These are phyloP conservation scores for Colletotrichum tabaci DNA, from an alignment of 2,329 filamentous ascomycete genomes.

Conservation along the genomic window DNA sequence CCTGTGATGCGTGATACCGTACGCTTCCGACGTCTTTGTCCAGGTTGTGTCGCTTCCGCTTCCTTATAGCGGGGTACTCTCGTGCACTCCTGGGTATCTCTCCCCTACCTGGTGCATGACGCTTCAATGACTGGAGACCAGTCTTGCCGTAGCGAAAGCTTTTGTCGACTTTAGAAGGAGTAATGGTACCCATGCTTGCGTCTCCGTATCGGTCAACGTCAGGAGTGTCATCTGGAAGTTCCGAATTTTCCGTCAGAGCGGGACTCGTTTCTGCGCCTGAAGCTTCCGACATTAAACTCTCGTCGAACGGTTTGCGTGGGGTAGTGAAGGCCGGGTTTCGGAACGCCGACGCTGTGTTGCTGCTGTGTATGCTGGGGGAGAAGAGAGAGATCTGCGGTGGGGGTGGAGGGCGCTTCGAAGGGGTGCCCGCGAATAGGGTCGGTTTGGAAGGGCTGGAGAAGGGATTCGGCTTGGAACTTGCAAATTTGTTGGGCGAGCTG, in stretches of 20 bases:
- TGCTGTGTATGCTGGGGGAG: conserved; percentile 58
- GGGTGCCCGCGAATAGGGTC: conserved; percentile 52
- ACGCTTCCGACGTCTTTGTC: conserved; percentile 69
- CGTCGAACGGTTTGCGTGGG: conserved; percentile 71
- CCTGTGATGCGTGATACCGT: conserved; percentile 58
- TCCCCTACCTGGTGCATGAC: conserved; percentile 70
- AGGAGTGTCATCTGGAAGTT: conserved; percentile 67
- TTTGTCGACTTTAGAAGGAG: conserved; percentile 63
- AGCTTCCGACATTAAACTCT: conserved; percentile 67
- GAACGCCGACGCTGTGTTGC: conserved; percentile 66
- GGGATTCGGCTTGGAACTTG: conserved; percentile 50
- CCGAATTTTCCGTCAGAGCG: conserved; percentile 70
- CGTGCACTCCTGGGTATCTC: conserved; percentile 70
- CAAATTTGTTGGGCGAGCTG: conserved; percentile 55
- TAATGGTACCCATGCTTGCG: conserved; percentile 61
- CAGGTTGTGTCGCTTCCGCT: conserved; percentile 66
- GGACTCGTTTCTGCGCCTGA: conserved; percentile 74
- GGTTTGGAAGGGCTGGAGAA: conserved; percentile 50
- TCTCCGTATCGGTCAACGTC: conserved; percentile 64
- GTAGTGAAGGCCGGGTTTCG: conserved; percentile 77
- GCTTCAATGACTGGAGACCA: conserved; percentile 56
- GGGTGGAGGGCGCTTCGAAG: conserved; percentile 57
- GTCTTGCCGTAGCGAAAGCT: conserved; percentile 61
- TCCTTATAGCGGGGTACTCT: conserved; percentile 61
- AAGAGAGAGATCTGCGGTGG: conserved; percentile 63